These are phyloP conservation scores for Cyclotella kingstonii DNA, from an alignment of 108 stramenopile species.

Conservation along the genomic window DNA sequence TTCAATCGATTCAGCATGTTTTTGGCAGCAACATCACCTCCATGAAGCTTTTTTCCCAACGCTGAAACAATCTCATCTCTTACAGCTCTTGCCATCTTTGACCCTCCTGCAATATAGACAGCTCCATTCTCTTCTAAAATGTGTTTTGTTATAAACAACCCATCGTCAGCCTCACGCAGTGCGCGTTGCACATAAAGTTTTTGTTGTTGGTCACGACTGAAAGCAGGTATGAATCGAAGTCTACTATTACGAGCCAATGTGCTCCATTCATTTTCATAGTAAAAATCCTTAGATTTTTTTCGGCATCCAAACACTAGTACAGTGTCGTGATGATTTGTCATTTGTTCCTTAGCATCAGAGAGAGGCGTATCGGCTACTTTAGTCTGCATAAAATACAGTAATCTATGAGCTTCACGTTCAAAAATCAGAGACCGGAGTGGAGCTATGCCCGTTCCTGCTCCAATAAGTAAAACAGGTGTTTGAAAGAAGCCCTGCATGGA, in stretches of 20 bases:
- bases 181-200: slow-evolving; percentile 84
- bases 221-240: slow-evolving; percentile 59
- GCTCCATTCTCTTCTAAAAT: slow-evolving; percentile 61
- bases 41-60: slow-evolving; percentile 31
- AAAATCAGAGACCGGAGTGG: slow-evolving; percentile 74
- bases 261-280: slow-evolving; percentile 75
- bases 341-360: too few relatives aligned
- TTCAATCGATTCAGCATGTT: slow-evolving; percentile 42
- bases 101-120: slow-evolving; percentile 80
- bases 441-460: slow-evolving; percentile 84
- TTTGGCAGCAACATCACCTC: slow-evolving; percentile 48
- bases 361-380: too few relatives aligned
- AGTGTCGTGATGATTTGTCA: slow-evolving; percentile 41
- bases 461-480: slow-evolving; percentile 69
- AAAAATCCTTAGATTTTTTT: slow-evolving; percentile 60
- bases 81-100: slow-evolving; percentile 79
- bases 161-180: slow-evolving; percentile 52
- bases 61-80: slow-evolving; percentile 72
- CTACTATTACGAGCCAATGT: slow-evolving; percentile 16
- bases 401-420: slow-evolving; percentile 55
- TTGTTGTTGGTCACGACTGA: slow-evolving; percentile 66
- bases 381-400: not conserved
- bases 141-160: slow-evolving; percentile 56
- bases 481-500: slow-evolving; percentile 29
- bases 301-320: slow-evolving; percentile 81